Conservation (phyloP, 768 basidiomycete genomes). For the Sistotremastrum suecicum region DNA sequence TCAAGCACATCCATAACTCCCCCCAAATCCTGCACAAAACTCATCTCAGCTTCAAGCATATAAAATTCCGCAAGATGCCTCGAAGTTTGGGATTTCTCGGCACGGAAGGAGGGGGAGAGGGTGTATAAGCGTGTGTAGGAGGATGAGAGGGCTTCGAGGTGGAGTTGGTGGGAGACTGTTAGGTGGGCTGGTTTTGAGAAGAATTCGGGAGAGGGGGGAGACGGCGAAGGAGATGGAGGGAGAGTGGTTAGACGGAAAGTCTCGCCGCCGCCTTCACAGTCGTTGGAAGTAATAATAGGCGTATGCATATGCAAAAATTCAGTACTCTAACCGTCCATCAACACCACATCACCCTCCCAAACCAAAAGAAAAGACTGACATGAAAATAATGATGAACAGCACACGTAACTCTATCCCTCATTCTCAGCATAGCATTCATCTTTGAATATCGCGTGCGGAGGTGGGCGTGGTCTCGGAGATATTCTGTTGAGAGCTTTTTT, state of each 20-base stretch:
- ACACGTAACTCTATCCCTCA: constrained; percentile 44
- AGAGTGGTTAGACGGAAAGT: constrained; percentile 56
- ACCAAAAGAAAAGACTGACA: constrained; percentile 25
- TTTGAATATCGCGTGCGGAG: constrained; percentile 69
- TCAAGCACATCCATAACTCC: constrained; percentile 46
- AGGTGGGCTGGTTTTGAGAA: constrained; percentile 69
- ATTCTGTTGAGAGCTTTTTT: constrained; percentile 61
- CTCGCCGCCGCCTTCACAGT: constrained; percentile 95
- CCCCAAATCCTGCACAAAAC: constrained; percentile 33
- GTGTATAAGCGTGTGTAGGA: constrained; percentile 80
- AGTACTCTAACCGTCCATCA: constrained; percentile 33
- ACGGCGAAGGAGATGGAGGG: constrained; percentile 11
- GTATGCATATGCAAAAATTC: constrained; percentile 72
- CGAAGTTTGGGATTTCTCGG: constrained; percentile 75
- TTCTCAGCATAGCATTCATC: constrained; percentile 60
- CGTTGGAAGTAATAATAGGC: constrained; percentile 79
- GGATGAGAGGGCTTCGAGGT: constrained; percentile 77
- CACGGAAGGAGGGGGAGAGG: constrained; percentile 86
- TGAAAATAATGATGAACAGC: constrained; percentile 58
- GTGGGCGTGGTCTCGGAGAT: constrained; percentile 77
- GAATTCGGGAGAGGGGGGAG: constrained; percentile 31
- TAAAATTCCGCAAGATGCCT: constrained; percentile 97
- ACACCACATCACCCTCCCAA: neutral
- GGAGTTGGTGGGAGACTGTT: constrained; percentile 92
- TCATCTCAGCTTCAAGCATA: constrained; percentile 98